Base-by-base conservation (phyloP, 257 asterid species). In the Leonotis leonurus region DNA sequence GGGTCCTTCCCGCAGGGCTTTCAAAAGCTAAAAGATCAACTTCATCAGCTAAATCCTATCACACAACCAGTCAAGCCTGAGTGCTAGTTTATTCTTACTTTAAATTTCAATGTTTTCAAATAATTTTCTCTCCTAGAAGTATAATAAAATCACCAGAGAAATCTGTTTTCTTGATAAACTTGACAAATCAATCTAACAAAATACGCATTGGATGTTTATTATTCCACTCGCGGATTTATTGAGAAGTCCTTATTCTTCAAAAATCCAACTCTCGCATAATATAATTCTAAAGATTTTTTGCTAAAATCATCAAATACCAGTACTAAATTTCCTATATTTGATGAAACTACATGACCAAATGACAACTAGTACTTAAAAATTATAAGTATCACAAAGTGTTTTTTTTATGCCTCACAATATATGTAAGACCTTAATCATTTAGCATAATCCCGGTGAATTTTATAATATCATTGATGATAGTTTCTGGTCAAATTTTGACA, bases 11-110 rank as follows among this genome's bases (percentile, higher is more conserved):
- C n/a, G n/a, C n/a, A n/a, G n/a, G n/a, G n/a, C n/a, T n/a, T n/a
- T 12, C 50, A 53, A 49, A 44, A 30, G 36, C 41, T 30, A 13
- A 16, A 30, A 41, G 27, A 35, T 26, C 77, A 48, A 72, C 64
- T 57, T 76, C 49, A 56, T 70, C 26, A 12, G 48, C 81, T 29
- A 81, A 79, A 73, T 71, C 56, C 69, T 44, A 35, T 46, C 9
- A 29, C 41, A 6, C 39, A 32, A 39, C 54, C 18, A 49, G 2
- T 5, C 35, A 27, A 24, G 79, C 14, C 40, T 48, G 11, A 6
- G 3, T 17, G 26, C 35, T 13, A 46, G 26, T 14, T 17, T 56
- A 43, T 43, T 48, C 48, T 39, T 21, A 67, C 49, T 43, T 50
- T 1, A 52, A 6, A 37, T 18, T 2, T 9, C 30, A 22, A 13